Base-by-base conservation (phyloP, 2,329 filamentous ascomycete genomes). In the Periconia sp. region DNA sequence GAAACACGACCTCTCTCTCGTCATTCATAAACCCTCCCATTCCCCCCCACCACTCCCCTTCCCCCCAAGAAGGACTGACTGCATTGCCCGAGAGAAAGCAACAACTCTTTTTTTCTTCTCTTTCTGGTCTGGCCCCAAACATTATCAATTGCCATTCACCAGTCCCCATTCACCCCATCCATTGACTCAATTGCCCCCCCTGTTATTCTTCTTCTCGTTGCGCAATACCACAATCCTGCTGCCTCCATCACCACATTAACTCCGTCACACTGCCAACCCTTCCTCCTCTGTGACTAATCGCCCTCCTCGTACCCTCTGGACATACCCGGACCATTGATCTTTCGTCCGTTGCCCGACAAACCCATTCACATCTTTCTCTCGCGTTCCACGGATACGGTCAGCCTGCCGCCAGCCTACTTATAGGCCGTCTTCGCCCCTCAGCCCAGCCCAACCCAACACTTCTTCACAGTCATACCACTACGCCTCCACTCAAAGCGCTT, bases 321-420 rank as follows among this genome's bases (percentile, higher is more conserved):
- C 33, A 37, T 37, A 37, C 3, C 15, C 33, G 42, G 41, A 37
- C 23, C 42, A 52, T 47, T 45, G 40, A 54, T 57, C 64, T 55
- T 49, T 64, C 43, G 43, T 45, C 43, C 43, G 43, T 45, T 13
- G 7, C 23, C 14, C 20, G 62, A 66, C 66, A 69, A 65, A 67
- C 63, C n/a, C 58, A 64, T 70, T 67, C 62, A 60, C 55, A 45
- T 52, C 41, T 52, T 68, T 71, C 68, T 61, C 59, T 58, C 63
- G 59, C 54, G 49, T 72, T 71, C 68, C 68, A 71, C 61, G 56
- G 56, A 56, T 55, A 50, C 31, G 53, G 54, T 54, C 54, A 40
- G 56, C 57, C 55, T 61, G 52, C 64, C 60, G 54, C 48, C 53
- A 47, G 53, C 53, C 59, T 51, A 56, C 57, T 62, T 62, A 61